Evolutionary conservation across 2,329 filamentous ascomycete genomes (phyloP), one percentile per base, ranked within the genome.

Genomic region (Cylindrodendrum hubeiense): DNA sequence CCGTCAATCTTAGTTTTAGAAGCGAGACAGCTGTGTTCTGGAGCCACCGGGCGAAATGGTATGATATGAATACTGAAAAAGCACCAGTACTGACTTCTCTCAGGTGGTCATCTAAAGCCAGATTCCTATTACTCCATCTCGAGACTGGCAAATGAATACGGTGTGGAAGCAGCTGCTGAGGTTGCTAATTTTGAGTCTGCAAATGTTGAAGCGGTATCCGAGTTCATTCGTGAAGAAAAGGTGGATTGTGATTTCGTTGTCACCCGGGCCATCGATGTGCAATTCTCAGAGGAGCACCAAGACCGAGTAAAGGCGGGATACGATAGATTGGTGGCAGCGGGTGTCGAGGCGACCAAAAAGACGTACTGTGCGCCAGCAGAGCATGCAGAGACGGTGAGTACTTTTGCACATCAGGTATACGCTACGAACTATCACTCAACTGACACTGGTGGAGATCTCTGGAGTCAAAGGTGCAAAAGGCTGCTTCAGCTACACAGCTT

Each of bases 161-260:
- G 75, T 0, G 8, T 66, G 0, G 55, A 71, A 1, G 70, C 60
- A 0, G 74, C 72, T 3, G 69, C 69, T 1, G 66, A 76, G 30
- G 66, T 76, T 8, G 67, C 67, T 0, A 46, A 61, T 2, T 72
- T 71, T 15, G 70, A 71, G 24, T 22, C 50, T 1, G 61, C 34
- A 1, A 71, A 71, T 22, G 8, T 69, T 3, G 43, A 62, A 2
- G 70, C 69, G 0, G 59, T 84, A 5, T 79, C 81, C 57, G 63
- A 77, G 3, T 69, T 76, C 17, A 72, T 84, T 6, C 74, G 79
- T n/a, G 66, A 75, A 0, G 79, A 83, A 41, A 62, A 69, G 0
- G 76, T 84, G 10, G 80, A 84, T 44, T 84, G 82, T 63, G 82
- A 85, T 33, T 81, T 84, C 17, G 75, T 81, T 13, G 43, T 83